Evolutionary conservation across 768 basidiomycete species (phyloP).

Genomic region (Phylloporus sp.): DNA sequence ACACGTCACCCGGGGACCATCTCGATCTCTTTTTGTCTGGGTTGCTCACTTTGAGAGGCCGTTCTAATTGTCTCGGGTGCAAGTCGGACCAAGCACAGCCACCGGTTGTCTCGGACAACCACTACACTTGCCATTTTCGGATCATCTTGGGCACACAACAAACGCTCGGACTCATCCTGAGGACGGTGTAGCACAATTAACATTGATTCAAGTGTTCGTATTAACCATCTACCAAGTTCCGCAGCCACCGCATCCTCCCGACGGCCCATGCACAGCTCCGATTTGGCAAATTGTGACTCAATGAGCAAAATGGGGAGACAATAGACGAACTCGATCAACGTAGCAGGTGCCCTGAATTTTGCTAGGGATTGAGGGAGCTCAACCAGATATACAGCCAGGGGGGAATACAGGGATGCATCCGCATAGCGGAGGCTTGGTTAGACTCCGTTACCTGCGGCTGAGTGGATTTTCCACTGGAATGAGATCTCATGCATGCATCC

Average conservation of each 20-base stretch:
- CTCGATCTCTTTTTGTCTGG: constrained; percentile 17
- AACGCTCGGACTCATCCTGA: background rate
- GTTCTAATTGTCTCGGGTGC: constrained; percentile 20
- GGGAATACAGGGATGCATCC: background rate
- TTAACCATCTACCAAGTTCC: background rate
- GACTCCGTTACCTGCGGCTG: too few relatives aligned
- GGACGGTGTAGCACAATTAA: background rate
- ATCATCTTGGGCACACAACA: constrained; percentile 6
- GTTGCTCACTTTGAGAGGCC: background rate
- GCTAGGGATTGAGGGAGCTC: background rate
- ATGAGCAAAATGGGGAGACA: constrained; percentile 5
- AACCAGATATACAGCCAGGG: background rate
- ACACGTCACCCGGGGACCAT: background rate
- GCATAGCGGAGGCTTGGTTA: too few relatives aligned
- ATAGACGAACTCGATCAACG: background rate
- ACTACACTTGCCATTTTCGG: constrained; percentile 24
- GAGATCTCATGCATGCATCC: too few relatives aligned
- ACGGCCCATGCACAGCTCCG: background rate
- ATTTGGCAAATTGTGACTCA: background rate
- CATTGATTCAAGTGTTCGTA: background rate
- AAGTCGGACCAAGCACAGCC: constrained; percentile 16
- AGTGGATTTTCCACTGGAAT: too few relatives aligned
- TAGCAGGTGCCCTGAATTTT: background rate
- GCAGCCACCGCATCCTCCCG: background rate
- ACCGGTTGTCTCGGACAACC: constrained; percentile 4